Base-by-base conservation (phyloP, 495 filamentous ascomycete species). In the Copromyces sp. region DNA sequence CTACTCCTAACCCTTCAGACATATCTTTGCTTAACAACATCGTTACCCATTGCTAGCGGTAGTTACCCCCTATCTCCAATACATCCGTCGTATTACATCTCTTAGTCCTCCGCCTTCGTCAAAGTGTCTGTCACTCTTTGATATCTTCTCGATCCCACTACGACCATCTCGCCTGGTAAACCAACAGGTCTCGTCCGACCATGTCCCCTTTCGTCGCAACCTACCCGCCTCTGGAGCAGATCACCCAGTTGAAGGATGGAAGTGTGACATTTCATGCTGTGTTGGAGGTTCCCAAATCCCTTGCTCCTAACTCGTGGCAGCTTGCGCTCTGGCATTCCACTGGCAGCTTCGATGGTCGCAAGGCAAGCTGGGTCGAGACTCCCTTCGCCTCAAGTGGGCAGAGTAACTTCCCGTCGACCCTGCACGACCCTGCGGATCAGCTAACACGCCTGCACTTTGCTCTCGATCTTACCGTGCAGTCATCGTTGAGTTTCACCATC, bases 321-420 rank as follows among this genome's bases (percentile, higher is more conserved):
- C 86, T 91, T 7, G 85, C 90, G 40, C 82, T 97, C 2, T 97
- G 93, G 93, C 88, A 94, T 76, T 91, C 92, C 37, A 85, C 88
- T 68, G 73, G 74, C 20, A 80, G 79, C 20, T 73, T 75, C 6
- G 75, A 70, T 17, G 61, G 20, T 5, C 37, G 39, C 29, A 65
- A 65, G 53, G 53, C 53, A 14, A 71, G 85, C 40, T 91, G 89
- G 89, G 71, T 75, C 45, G 86, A 87, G 74, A 79, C 79, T 29
- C 53, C 71, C 17, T 79, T 90, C 24, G 61, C 76, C 68, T 74
- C 75, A 65, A 35, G 78, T 85, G 61, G 86, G 78, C 82, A 76
- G 71, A 53, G 77, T 77, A 32, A 80, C 83, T 68, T 73, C 16
- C 80, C 76, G 70, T 79, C 71, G 69, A 79, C 42, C 70, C 84